Conservation (phyloP, 257 asterid species). For the Solanum bulbocastanum region DNA sequence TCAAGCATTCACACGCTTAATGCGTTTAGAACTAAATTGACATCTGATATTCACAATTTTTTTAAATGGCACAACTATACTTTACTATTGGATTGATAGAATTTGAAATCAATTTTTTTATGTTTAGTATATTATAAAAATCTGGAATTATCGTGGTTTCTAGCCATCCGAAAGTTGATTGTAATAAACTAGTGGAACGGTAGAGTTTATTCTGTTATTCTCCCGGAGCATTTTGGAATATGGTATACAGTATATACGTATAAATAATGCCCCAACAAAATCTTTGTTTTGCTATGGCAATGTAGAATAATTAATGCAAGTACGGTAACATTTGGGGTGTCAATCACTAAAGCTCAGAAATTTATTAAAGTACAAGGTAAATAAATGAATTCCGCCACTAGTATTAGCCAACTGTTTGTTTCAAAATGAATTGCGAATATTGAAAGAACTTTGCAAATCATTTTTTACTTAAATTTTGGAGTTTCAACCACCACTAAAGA, state of each 20-base stretch:
- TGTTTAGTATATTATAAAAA: background rate
- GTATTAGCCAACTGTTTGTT: conserved; percentile 12
- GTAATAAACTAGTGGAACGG: background rate
- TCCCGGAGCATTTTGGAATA: background rate
- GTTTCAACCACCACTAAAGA: background rate
- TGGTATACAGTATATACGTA: background rate
- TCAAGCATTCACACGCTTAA: background rate
- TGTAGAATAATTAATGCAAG: background rate
- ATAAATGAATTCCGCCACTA: conserved; percentile 5
- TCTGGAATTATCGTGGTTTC: background rate
- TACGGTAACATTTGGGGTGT: background rate
- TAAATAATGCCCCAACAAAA: background rate
- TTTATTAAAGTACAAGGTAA: background rate
- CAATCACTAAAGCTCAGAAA: background rate
- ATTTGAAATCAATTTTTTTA: background rate
- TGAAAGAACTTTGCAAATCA: background rate
- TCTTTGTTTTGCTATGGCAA: background rate
- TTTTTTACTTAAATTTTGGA: background rate
- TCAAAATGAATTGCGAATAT: background rate
- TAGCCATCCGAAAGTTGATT: background rate
- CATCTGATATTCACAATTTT: background rate
- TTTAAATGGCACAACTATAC: background rate
- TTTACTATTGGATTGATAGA: background rate
- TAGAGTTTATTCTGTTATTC: background rate
- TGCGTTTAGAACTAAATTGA: background rate